Percentiles rank a stretch among this genome's conserved stretches.
Evolutionary conservation across 169 alveolate species (phyloP).

Genomic region (Haemoproteus tartakovskyi): DNA sequence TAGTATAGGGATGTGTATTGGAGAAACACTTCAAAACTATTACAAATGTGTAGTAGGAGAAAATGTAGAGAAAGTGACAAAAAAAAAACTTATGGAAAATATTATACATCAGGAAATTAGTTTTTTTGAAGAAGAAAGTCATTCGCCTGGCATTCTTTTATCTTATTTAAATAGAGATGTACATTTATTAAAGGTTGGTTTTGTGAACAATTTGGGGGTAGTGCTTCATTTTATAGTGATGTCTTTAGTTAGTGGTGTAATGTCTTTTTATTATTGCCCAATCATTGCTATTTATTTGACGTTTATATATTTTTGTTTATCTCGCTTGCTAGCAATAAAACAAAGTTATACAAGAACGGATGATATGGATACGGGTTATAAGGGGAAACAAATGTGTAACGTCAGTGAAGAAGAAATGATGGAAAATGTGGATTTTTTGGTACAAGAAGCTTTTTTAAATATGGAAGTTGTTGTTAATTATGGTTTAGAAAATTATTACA

Average conservation of each 20-base stretch:
- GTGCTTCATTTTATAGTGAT: conserved; percentile 43
- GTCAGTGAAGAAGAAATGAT: conserved; percentile 44
- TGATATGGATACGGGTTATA: no score
- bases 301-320: conserved; percentile 4
- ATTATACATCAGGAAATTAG: conserved; percentile 63
- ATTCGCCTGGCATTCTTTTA: conserved; percentile 37
- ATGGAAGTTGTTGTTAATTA: conserved; percentile 26
- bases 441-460: conserved; percentile 61
- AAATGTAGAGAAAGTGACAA: conserved; percentile 34
- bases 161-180: conserved; percentile 54
- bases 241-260: conserved; percentile 21
- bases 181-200: conserved; percentile 62
- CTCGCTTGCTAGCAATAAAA: conserved; percentile 34
- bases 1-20: conserved; percentile 38
- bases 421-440: conserved; percentile 29
- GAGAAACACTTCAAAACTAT: conserved; percentile 48
- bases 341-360: conserved; percentile 7
- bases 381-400: conserved; percentile 3
- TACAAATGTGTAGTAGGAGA: conserved; percentile 55
- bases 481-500: conserved; percentile 57
- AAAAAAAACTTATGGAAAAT: conserved; percentile 29
- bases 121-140: conserved; percentile 48
- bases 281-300: conserved; percentile 46
- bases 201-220: conserved; percentile 51
- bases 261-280: conserved; percentile 63